These are phyloP conservation scores for Fusarium verrucosum DNA, from an alignment of 2,329 filamentous ascomycete species.

Conservation along the genomic window DNA sequence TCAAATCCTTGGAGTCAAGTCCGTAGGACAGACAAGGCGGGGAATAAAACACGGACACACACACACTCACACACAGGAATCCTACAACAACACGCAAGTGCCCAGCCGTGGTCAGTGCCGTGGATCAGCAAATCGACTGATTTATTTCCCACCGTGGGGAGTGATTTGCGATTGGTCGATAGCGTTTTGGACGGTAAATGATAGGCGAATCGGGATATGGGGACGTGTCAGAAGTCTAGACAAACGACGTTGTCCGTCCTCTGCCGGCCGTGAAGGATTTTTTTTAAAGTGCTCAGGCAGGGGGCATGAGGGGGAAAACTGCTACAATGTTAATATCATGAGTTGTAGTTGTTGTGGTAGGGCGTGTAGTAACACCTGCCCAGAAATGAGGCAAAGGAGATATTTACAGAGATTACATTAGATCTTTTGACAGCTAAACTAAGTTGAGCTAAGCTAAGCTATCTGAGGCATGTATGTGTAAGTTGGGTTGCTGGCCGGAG, in stretches of 20 bases:
- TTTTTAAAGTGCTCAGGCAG: background rate
- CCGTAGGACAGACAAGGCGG: background rate
- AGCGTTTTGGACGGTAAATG: conserved; percentile 13
- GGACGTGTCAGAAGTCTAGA: conserved; percentile 1
- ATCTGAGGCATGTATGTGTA: background rate
- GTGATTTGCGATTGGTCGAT: background rate
- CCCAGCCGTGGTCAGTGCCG: background rate
- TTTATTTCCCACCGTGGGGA: conserved; percentile 36
- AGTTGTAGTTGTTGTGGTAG: conserved; percentile 7
- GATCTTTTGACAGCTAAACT: background rate
- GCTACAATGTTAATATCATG: background rate
- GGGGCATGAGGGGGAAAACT: background rate
- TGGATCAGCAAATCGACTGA: conserved; percentile 27
- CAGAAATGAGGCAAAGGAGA: conserved; percentile 5
- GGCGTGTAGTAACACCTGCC: conserved; percentile 9
- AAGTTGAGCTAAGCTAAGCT: too few relatives aligned
- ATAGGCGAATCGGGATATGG: conserved; percentile 10
- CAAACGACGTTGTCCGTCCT: background rate
- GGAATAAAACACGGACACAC: too few relatives aligned
- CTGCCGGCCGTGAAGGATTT: background rate
- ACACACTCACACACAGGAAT: too few relatives aligned
- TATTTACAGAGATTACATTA: conserved; percentile 4
- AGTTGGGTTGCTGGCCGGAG: background rate
- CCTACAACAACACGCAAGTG: background rate
- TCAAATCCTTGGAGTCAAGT: background rate